Evolutionary conservation across 306 rosid species (phyloP).

Genomic region (Acacia acuminata): DNA sequence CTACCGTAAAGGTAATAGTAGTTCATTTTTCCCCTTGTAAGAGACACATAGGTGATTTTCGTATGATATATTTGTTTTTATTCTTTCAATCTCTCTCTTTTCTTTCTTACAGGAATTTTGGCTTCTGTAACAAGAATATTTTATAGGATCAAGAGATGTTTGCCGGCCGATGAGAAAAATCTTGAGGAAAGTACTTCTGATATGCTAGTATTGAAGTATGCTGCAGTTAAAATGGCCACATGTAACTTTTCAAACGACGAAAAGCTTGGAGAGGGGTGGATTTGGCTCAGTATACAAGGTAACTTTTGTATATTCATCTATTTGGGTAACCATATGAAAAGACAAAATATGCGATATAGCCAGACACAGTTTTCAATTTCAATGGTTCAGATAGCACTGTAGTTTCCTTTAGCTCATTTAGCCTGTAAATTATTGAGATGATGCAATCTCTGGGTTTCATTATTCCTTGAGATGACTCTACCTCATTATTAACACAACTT

Average conservation of each 20-base stretch:
- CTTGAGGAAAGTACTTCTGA: too few relatives aligned
- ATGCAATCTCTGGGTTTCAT: not conserved
- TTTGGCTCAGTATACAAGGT: conserved; percentile 60
- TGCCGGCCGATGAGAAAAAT: conserved; percentile 28
- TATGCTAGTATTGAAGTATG: conserved; percentile 38
- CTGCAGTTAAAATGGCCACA: conserved; percentile 50
- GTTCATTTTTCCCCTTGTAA: not conserved
- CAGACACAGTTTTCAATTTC: not conserved
- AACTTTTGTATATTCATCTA: not conserved
- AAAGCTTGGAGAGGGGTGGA: conserved; percentile 60
- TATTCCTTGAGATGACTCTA: not conserved
- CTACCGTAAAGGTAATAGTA: conserved; percentile 27
- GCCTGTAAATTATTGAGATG: too few relatives aligned
- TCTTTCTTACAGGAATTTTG: conserved; percentile 17
- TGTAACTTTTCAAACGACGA: conserved; percentile 48
- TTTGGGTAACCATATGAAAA: not conserved
- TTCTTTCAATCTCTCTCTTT: not conserved
- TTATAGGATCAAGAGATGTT: conserved; percentile 22
- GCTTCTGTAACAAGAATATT: conserved; percentile 17
- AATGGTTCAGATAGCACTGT: not conserved
- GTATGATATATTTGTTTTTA: not conserved
- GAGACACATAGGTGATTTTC: not conserved
- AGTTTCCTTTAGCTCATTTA: not conserved
- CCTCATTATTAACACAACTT: not conserved
- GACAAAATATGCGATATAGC: conserved; percentile 5